Conservation (phyloP, 441 rosid genomes). For the Hypseocharis bilobata region DNA sequence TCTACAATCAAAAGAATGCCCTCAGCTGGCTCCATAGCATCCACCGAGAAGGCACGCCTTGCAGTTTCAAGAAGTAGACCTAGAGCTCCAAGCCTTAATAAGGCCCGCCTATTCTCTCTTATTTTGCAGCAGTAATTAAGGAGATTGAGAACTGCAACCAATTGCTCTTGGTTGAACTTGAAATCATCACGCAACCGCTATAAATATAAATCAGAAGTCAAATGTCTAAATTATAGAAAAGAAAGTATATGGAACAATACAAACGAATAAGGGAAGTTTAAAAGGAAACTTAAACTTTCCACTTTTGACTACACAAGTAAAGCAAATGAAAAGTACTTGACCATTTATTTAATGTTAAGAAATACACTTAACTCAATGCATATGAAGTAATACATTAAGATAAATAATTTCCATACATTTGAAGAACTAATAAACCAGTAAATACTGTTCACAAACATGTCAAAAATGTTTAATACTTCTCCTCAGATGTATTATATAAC, state of each 20-base stretch:
- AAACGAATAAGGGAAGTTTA: background rate
- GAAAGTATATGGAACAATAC: background rate
- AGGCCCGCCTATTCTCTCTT: conserved; percentile 81
- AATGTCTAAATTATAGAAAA: background rate
- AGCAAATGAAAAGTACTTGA: background rate
- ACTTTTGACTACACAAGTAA: background rate
- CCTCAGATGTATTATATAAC: too few species aligned
- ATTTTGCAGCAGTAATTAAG: conserved; percentile 98
- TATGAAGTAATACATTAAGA: too few species aligned
- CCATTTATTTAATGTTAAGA: background rate
- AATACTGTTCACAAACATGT: too few species aligned
- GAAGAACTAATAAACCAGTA: too few species aligned
- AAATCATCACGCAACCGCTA: conserved; percentile 87
- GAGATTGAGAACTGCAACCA: conserved; percentile 93
- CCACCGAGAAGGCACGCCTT: conserved; percentile 93
- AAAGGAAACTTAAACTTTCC: background rate
- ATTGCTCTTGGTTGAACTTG: conserved; percentile 91
- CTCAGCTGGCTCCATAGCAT: conserved; percentile 99
- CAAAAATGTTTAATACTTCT: too few species aligned
- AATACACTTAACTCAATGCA: background rate
- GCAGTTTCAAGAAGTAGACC: conserved; percentile 99
- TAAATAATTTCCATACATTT: too few species aligned
- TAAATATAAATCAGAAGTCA: conserved; percentile 23
- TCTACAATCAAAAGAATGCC: conserved; percentile 98
- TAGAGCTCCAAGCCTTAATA: conserved; percentile 80